phyloP scores from a whole-genome alignment of 805 yeast genomes.

The Hanseniaspora hatyaiensis region DNA sequence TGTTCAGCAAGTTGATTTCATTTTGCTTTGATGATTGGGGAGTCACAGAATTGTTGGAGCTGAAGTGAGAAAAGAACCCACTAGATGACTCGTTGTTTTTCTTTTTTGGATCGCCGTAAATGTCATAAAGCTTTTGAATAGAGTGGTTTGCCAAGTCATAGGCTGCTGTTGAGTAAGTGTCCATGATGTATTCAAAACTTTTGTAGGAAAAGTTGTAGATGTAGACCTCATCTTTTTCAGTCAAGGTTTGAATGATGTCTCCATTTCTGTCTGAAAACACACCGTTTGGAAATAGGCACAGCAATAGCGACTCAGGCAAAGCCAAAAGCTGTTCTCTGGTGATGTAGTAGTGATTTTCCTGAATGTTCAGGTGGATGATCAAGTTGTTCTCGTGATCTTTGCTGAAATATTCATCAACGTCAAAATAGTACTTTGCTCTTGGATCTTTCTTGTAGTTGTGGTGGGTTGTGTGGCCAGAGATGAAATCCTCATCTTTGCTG shows the following conservation, averaged over 20 bases:
- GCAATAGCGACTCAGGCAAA: conserved; percentile 76
- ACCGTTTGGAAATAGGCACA: conserved; percentile 83
- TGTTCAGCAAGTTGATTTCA: conserved; percentile 37
- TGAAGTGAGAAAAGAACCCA: conserved; percentile 24
- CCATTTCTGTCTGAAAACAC: conserved; percentile 71
- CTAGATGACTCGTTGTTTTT: conserved; percentile 7
- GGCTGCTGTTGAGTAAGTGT: conserved; percentile 58
- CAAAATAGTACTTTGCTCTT: conserved; percentile 13
- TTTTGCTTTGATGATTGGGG: conserved; percentile 18
- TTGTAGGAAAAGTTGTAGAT: conserved; percentile 71
- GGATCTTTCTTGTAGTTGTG: conserved; percentile 8
- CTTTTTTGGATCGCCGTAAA: conserved; percentile 19
- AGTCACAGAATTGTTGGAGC: conserved; percentile 21
- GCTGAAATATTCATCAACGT: conserved; percentile 8
- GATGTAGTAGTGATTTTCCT: conserved; percentile 63
- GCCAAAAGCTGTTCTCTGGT: conserved; percentile 83
- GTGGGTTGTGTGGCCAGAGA: not conserved
- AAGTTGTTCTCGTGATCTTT: conserved; percentile 28
- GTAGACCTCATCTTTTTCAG: conserved; percentile 67
- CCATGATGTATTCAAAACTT: conserved; percentile 75
- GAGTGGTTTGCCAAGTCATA: conserved; percentile 38
- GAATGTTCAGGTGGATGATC: conserved; percentile 61
- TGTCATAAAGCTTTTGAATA: conserved; percentile 32
- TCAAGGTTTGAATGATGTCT: conserved; percentile 61
- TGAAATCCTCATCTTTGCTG: not conserved